Base-by-base conservation (phyloP, 805 yeast species). In the Nakazawaea ishiwadae region DNA sequence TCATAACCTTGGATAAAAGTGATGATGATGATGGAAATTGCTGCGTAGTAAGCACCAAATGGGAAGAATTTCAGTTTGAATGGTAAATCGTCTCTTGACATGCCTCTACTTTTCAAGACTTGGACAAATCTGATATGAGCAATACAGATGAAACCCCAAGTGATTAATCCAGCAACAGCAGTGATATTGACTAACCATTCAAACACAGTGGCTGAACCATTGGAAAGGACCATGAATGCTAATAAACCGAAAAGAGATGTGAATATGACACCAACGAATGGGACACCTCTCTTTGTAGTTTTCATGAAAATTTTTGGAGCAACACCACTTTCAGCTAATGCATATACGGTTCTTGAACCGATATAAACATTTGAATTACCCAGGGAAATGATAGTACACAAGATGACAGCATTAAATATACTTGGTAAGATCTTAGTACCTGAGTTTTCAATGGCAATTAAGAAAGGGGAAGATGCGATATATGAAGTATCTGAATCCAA, bases 31-130 rank as follows among this genome's bases (percentile, higher is more conserved):
- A 81, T 68, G 49, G 75, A 67, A 40, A 69, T 60, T 4, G 76
- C 61, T 3, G 88, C 75, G 51, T 83, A 81, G 60, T 77, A 79
- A 1, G 90, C 85, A 45, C 67, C 60, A 48, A 57, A 73, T 3
- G 95, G 93, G 79, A 81, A 82, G 42, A 71, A 68, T n/a, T 54
- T 55, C 7, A 93, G 90, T 59, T 81, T 83, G 69, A 71, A 87
- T 8, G 95, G 93, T 44, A 86, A 68, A 9, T 73, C 69, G 51
- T 81, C 79, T 53, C 95, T 66, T 19, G 81, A 66, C 42, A 84
- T 79, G 38, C 80, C 79, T 58, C 88, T 75, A 17, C 65, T 57
- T 51, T 71, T 74, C 51, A 86, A 63, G 26, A 82, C 80, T 31
- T 66, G 59, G 81, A 83, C 83, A 62, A 83, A 84, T 57, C 90